phyloP scores from a whole-genome alignment of 139 green algal genomes.

The Micractinium sp. region DNA sequence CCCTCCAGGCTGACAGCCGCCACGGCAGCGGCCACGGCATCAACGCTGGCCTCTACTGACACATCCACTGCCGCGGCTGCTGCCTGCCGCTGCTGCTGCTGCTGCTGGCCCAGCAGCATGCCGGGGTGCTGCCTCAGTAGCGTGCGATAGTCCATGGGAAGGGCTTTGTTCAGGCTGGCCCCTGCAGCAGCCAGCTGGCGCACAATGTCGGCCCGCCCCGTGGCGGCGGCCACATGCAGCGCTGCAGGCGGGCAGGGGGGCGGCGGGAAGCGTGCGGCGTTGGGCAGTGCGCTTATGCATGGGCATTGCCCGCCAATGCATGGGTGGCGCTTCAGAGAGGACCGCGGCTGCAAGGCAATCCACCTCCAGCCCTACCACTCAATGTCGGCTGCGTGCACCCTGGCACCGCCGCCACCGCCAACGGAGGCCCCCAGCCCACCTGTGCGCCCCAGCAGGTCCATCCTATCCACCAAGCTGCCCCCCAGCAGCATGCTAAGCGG shows the following conservation, averaged over 20 bases:
- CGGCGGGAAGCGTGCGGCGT: neutral
- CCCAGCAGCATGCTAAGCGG: slow-evolving; percentile 36
- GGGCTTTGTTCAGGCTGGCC: slow-evolving; percentile 28
- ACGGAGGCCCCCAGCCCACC: neutral
- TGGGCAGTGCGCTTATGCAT: too few relatives aligned
- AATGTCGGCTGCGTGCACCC: too few relatives aligned
- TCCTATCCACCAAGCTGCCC: slow-evolving; percentile 30
- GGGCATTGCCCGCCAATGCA: too few relatives aligned
- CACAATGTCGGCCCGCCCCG: slow-evolving; percentile 45
- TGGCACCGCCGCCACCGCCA: neutral
- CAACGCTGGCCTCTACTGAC: neutral
- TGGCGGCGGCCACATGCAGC: slow-evolving; percentile 48
- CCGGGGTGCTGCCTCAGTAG: slow-evolving; percentile 27
- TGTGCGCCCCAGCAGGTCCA: slow-evolving; percentile 34
- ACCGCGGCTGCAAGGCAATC: neutral
- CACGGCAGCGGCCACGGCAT: neutral
- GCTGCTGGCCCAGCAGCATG: neutral
- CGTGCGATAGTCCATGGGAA: slow-evolving; percentile 46
- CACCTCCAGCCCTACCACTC: too few relatives aligned
- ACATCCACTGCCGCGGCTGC: neutral
- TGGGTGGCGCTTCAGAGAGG: too few relatives aligned
- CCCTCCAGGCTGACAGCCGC: neutral
- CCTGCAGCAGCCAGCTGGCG: slow-evolving; percentile 47
- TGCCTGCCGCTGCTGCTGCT: neutral
- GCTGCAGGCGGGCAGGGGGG: neutral